phyloP scores from a whole-genome alignment of 768 basidiomycete genomes.

The Chlorophyllum brunneum region DNA sequence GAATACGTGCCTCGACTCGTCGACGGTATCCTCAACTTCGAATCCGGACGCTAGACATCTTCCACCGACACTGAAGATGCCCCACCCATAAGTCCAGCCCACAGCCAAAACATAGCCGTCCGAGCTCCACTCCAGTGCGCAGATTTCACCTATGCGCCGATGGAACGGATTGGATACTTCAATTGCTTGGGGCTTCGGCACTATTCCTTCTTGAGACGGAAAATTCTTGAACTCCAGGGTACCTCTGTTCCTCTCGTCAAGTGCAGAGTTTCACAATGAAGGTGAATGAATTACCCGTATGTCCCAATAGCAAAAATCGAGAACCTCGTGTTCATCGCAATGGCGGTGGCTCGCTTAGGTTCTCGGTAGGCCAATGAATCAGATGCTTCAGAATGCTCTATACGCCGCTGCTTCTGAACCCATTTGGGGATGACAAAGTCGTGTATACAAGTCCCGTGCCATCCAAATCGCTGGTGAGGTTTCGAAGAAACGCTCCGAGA shows the following conservation, averaged over 20 bases:
- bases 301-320: constrained; percentile 83
- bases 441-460: constrained; percentile 82
- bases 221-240: constrained; percentile 64
- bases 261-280: neutral
- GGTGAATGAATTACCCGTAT: constrained; percentile 40
- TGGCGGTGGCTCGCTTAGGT: constrained; percentile 57
- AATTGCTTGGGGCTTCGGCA: constrained; percentile 58
- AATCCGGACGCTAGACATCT: constrained; percentile 80
- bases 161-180: constrained; percentile 60
- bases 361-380: constrained; percentile 47
- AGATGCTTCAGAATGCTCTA: constrained; percentile 43
- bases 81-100: constrained; percentile 90
- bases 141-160: constrained; percentile 57
- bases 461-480: constrained; percentile 30
- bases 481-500: constrained; percentile 15
- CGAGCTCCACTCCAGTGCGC: constrained; percentile 83
- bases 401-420: constrained; percentile 70
- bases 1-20: constrained; percentile 43
- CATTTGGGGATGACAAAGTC: constrained; percentile 70
- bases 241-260: constrained; percentile 42
- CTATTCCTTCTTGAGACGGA: constrained; percentile 55
- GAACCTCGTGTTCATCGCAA: constrained; percentile 76
- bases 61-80: constrained; percentile 85
- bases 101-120: constrained; percentile 95
- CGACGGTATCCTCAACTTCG: constrained; percentile 59